Base-by-base conservation (phyloP, 225 moss, liverwort and hornwort genomes). In the Takakia lepidozioides region DNA sequence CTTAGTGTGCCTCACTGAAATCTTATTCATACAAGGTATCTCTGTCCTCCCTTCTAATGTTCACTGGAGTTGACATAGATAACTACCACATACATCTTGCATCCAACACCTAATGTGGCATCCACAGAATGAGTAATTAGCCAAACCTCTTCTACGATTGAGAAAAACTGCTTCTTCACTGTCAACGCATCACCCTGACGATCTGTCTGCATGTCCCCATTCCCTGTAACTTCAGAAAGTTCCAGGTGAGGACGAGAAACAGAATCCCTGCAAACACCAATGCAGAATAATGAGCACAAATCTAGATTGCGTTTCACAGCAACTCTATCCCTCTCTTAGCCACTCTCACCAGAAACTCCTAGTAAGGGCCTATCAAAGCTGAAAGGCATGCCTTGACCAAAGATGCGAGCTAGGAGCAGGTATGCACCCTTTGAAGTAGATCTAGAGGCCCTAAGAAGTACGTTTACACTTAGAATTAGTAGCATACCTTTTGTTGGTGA, bases 151-250 rank as follows among this genome's bases (percentile, higher is more conserved):
- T 49, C 69, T 59, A 66, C 63, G 50, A 57, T 72, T 51, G 82
- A 56, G 28, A 85, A 84, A 70, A 98, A 98, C 43, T 91, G 90
- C 51, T 87, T 77, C 69, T 90, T 80, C 15, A 98, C 87, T 38
- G 75, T 76, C 62, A 80, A 51, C 18, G 95, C 95, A 49, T 91
- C 95, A 51, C 72, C 70, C 32, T 82, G 80, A 27, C 95, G 87
- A 52, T 60, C 61, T 17, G 84, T 82, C 19, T 78, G 66, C n/a
- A 48, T 52, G 67, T 74, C 68, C 48, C n/a, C n/a, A n/a, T n/a
- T n/a, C n/a, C 75, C 80, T 54, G 43, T 41, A 57, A 51, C 58
- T 39, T 66, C 63, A 8, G 23, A 17, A 56, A 62, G 46, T 57
- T 44, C 61, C 47, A 54, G 25, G 44, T 41, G 76, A 18, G 55